These are phyloP conservation scores for Vitis labrusca DNA, from an alignment of 164 flowering plant species.

Conservation along the genomic window DNA sequence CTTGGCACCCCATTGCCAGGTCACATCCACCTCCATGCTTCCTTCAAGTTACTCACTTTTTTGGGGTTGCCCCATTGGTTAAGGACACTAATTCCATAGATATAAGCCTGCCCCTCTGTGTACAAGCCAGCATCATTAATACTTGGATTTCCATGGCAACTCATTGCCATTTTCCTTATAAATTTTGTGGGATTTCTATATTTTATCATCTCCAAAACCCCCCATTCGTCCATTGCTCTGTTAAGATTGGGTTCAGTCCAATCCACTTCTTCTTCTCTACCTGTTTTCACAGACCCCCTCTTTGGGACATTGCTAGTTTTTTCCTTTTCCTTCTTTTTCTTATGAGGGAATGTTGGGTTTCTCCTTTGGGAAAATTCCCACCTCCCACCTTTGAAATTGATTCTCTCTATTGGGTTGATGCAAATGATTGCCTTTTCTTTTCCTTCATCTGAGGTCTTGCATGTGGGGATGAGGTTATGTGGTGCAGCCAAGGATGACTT, in stretches of 20 bases:
- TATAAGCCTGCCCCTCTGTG: constrained; percentile 8
- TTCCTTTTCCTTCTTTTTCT: constrained; percentile 1
- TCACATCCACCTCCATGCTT: constrained; percentile 21
- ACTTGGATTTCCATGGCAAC: not conserved
- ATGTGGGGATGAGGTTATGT: constrained; percentile 41
- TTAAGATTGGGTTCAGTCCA: constrained; percentile 10
- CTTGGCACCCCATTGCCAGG: constrained; percentile 1
- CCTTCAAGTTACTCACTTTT: constrained; percentile 5
- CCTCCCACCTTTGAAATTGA: not conserved
- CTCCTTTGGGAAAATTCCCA: constrained; percentile 21
- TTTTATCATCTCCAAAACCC: not conserved
- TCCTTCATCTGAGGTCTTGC: constrained; percentile 42
- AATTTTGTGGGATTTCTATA: not conserved
- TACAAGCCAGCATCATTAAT: constrained; percentile 11
- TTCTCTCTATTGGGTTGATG: constrained; percentile 1
- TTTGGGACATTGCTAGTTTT: constrained; percentile 2
- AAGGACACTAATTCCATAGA: constrained; percentile 8
- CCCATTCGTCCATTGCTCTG: constrained; percentile 15
- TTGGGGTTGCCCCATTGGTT: not conserved
- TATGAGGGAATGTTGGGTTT: constrained; percentile 11
- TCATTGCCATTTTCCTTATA: not conserved
- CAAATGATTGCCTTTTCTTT: not conserved
- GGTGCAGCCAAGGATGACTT: constrained; percentile 62
- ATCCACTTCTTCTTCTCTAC: constrained; percentile 22
- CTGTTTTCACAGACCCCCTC: constrained; percentile 2